Evolutionary conservation across 805 yeast genomes (phyloP), one percentile per base, ranked within the genome.

Genomic region (Wickerhamiella alocasiicola): DNA sequence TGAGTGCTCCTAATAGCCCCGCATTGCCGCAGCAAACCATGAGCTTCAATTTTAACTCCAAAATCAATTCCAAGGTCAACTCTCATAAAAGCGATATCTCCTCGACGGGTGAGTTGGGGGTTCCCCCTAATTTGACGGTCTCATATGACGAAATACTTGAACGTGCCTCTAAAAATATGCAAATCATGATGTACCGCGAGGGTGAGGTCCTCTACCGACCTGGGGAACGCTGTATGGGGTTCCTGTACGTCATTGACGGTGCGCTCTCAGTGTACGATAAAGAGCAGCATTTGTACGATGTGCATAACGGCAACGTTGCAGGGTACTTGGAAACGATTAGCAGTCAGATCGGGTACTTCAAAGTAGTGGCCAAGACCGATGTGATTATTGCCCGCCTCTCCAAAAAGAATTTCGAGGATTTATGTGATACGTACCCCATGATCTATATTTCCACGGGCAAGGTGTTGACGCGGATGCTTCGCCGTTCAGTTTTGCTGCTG

Each of bases 291-390:
- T 50, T 82, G 1, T 78, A 76, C 49, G 68, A 75, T 0, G 76
- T 84, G 1, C 61, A 68, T 12, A 66, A 78, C 2, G 96, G 96
- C 5, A 91, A 91, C 3, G 57, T 88, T 12, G 93, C 88, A 0
- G 97, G 97, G 0, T 88, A 82, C 54, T 57, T 88, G 35, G 83
- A 94, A 3, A 71, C 93, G 0, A 58, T 87, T 12, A 70, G 85
- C 7, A 91, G 94, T 0, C 74, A 79, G 46, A 73, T 76, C 44
- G 82, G 96, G 0, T 73, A 84, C 50, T 85, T 78, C 2, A 72
- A 76, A 16, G 71, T 87, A 5, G 67, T 61, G 30, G 81, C 94
- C 0, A 66, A 71, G 3, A 60, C 72, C 0, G 75, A 73, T 36
- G 67, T 68, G 1, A 80, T 81, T 43, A 78, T 76, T 3, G 97